These are phyloP conservation scores for Mrakia gelida DNA, from an alignment of 768 basidiomycete genomes.

Conservation along the genomic window DNA sequence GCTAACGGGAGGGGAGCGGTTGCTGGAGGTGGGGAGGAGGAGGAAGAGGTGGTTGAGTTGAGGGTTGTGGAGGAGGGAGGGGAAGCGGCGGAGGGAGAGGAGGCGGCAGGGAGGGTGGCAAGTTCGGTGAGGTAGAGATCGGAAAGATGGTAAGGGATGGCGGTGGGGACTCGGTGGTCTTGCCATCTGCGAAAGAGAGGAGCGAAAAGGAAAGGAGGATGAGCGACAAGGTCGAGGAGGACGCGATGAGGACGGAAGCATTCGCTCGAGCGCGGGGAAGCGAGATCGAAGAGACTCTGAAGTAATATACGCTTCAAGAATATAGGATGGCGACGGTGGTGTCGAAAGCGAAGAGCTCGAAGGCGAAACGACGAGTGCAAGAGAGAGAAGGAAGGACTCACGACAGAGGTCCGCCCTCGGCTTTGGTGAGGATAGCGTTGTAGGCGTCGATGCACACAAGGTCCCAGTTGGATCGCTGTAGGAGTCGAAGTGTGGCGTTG, in stretches of 20 bases:
- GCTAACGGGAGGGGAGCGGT: conserved; percentile 52
- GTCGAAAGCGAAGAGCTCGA: no score
- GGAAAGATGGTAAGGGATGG: conserved; percentile 76
- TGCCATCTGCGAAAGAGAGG: conserved; percentile 51
- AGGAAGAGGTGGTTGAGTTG: conserved; percentile 20
- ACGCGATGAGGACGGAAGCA: no score
- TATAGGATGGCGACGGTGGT: no score
- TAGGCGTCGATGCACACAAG: conserved; percentile 55
- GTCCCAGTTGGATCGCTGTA: conserved; percentile 70
- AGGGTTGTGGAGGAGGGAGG: neutral
- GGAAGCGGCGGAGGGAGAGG: conserved; percentile 8
- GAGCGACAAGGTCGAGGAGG: neutral
- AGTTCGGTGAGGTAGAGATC: conserved; percentile 90
- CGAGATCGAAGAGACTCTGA: no score
- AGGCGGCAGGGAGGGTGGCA: conserved; percentile 49
- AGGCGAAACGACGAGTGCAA: neutral
- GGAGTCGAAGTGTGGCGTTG: conserved; percentile 75
- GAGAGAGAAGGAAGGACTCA: conserved; percentile 44
- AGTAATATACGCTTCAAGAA: no score
- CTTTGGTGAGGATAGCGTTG: conserved; percentile 59
- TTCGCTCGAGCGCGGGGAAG: no score
- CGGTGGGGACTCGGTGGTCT: conserved; percentile 67
- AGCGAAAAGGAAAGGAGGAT: conserved; percentile 1
- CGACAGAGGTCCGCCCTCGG: conserved; percentile 78
- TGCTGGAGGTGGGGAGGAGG: neutral